Evolutionary conservation across 192 early-diverging fungal species (phyloP), one percentile per base, ranked within the genome.

Genomic region (Mortierella antarctica): DNA sequence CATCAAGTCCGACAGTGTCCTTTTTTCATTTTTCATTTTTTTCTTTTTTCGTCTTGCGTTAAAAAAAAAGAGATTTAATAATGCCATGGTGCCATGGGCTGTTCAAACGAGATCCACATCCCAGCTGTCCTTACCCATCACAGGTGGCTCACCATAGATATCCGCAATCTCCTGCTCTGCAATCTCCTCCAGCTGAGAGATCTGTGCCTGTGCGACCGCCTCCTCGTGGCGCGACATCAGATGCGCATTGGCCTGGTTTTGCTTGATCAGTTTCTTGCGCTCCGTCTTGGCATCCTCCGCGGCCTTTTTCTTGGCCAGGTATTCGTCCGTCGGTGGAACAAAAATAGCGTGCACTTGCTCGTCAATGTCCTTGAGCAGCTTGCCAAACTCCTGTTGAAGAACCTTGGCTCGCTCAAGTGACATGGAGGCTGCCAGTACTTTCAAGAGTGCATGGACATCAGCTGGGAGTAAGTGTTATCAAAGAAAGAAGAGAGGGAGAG

Each of bases 391-490:
- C 9, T 60, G 21, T 64, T 93, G 91, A 70, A 92, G 65, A 31
- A 82, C 70, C 8, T 51, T 57, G 1, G 89, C 92, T 39, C 80
- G 82, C 48, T 81, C 73, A 1, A 87, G 65, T 39, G 81, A 73
- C 23, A 82, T 81, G 70, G 85, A 90, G 9, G 82, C 77, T 5
- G 89, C 76, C 45, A 92, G 65, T 15, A 82, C 85, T 70, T 84
- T 70, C 9, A 85, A 72, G 15, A 93, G 68, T 14, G 89, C 83
- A 31, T 84, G 84, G 11, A 93, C 82, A n/a, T 86, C 89, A 39
- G 47, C 85, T 89, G 83, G 45, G 62, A 40, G 18, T 20, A 48
- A 9, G 7, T 14, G 18, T 23, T 48, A 75, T 53, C 39, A 85
- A 53, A 54, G 31, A 31, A 21, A 12, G 31, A 12, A 39, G 57